Conservation (phyloP, 148 eudicot species). For the Rhododendron griersonianum region DNA sequence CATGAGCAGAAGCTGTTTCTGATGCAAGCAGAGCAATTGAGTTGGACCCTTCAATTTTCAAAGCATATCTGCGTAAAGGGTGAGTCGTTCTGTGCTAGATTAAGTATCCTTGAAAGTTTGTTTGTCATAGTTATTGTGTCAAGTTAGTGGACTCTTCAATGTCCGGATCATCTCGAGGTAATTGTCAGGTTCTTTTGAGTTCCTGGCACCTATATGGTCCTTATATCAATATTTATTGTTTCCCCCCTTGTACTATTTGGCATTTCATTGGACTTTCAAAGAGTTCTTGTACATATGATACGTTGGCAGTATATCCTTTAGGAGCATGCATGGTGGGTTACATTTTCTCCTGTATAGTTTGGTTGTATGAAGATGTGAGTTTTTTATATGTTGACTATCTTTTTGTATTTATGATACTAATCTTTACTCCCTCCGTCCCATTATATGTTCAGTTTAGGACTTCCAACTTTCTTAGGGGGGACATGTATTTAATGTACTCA, state of each 20-base stretch:
- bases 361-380: neutral
- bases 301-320: neutral
- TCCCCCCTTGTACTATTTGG: neutral
- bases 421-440: neutral
- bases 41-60: conserved; percentile 64
- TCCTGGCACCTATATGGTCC: neutral
- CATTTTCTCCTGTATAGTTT: neutral
- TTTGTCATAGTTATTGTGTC: neutral
- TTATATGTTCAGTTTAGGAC: neutral
- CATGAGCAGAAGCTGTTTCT: conserved; percentile 80
- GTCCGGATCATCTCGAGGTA: neutral
- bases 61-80: conserved; percentile 92
- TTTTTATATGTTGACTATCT: neutral
- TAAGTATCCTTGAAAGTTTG: neutral
- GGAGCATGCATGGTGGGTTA: neutral
- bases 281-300: neutral
- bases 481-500: neutral
- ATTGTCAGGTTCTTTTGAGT: neutral
- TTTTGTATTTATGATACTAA: neutral
- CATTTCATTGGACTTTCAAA: neutral
- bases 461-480: neutral
- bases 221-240: neutral
- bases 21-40: conserved; percentile 89
- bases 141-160: neutral
- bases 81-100: conserved; percentile 22